A percentile compares a stretch with the other conserved stretches of the same genome.
phyloP scores from a whole-genome alignment of 163 green algal species.

The Chlamydomonas reinhardtii region DNA sequence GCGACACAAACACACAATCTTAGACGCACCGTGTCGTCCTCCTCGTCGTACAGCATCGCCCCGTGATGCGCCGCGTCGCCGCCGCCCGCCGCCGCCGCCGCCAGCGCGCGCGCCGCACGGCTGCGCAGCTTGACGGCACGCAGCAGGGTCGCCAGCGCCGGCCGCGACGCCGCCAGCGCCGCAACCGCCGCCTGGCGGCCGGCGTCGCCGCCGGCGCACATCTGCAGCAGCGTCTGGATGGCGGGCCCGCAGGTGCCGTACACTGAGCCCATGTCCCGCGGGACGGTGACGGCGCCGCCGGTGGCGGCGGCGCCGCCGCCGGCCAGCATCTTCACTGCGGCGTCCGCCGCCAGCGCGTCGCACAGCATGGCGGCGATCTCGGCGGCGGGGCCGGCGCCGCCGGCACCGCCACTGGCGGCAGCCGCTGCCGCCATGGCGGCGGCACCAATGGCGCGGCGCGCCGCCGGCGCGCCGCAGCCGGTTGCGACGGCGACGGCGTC shows the following conservation, averaged over 20 bases:
- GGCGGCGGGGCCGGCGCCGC: conserved; percentile 3
- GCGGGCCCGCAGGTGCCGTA: conserved; percentile 22
- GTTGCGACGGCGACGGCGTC: conserved; percentile 16
- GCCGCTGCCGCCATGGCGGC: background rate
- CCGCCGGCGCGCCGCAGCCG: background rate
- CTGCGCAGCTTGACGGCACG: conserved; percentile 15
- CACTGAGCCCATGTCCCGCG: background rate
- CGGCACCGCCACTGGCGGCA: background rate
- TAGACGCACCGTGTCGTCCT: conserved; percentile 43
- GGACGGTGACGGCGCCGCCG: background rate
- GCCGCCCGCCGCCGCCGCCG: background rate
- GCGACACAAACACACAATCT: too few relatives aligned
- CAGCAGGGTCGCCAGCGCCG: conserved; percentile 36
- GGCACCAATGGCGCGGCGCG: background rate
- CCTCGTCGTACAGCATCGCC: conserved; percentile 32
- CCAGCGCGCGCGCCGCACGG: conserved; percentile 9
- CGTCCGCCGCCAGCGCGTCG: conserved; percentile 36
- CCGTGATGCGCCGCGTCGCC: background rate
- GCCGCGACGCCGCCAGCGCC: conserved; percentile 35
- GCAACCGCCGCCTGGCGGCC: conserved; percentile 34
- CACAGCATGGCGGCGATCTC: conserved; percentile 47
- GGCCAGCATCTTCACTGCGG: conserved; percentile 16
- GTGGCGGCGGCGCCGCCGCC: background rate
- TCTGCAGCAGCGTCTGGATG: conserved; percentile 37
- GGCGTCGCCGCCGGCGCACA: conserved; percentile 4